Conservation (phyloP, 176 grass and related monocot species). For the Sorghum bicolor region DNA sequence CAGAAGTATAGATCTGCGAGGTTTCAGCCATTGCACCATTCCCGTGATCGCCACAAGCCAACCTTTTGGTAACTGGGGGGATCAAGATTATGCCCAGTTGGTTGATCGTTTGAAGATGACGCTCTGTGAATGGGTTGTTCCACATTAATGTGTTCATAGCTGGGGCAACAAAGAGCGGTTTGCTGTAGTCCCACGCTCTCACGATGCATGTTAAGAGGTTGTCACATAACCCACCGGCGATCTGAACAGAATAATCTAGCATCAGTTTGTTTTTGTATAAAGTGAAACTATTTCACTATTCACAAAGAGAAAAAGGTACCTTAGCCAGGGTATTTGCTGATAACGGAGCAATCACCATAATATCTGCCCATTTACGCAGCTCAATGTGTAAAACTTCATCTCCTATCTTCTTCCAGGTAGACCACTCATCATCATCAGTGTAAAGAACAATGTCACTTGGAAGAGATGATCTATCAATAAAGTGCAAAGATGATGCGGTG, state of each 20-base stretch:
- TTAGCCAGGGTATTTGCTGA: slow-evolving; percentile 95
- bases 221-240: slow-evolving; percentile 84
- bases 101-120: slow-evolving; percentile 55
- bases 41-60: slow-evolving; percentile 82
- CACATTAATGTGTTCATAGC: slow-evolving; percentile 98
- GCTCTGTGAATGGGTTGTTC: slow-evolving; percentile 81
- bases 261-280: not conserved
- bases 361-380: slow-evolving; percentile 89
- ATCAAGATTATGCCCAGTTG: slow-evolving; percentile 65
- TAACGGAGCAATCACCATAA: slow-evolving; percentile 80
- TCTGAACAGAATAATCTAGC: slow-evolving; percentile 34
- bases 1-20: slow-evolving; percentile 43
- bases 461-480: slow-evolving; percentile 61
- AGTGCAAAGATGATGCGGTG: slow-evolving; percentile 71
- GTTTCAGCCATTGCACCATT: slow-evolving; percentile 92
- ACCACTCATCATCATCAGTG: slow-evolving; percentile 92
- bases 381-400: slow-evolving; percentile 94
- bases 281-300: not conserved
- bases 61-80: slow-evolving; percentile 63
- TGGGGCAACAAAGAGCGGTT: slow-evolving; percentile 75
- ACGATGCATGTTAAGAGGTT: slow-evolving; percentile 94
- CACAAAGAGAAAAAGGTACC: slow-evolving; percentile 29
- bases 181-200: slow-evolving; percentile 89
- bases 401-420: slow-evolving; percentile 91
- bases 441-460: slow-evolving; percentile 53